Conservation (phyloP, 2,329 filamentous ascomycete species). For the Grosmannia huntii region DNA sequence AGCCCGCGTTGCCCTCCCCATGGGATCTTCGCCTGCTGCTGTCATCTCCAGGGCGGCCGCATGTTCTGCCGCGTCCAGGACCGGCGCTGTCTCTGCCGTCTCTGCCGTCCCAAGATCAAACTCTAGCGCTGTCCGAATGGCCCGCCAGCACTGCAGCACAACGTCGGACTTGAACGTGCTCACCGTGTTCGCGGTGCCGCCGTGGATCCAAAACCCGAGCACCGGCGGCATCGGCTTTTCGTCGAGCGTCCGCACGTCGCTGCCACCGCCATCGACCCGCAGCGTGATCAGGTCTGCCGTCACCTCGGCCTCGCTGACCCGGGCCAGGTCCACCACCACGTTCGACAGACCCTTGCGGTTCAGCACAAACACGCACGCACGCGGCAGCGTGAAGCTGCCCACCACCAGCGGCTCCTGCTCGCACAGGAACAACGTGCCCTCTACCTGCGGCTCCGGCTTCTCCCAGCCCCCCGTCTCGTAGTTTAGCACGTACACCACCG, state of each 20-base stretch:
- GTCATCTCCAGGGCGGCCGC: background rate
- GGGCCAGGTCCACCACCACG: constrained; percentile 51
- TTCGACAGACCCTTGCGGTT: constrained; percentile 63
- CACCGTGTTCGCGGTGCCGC: constrained; percentile 3
- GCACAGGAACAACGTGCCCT: constrained; percentile 85
- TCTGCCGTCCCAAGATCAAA: constrained; percentile 1
- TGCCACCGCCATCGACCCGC: constrained; percentile 2
- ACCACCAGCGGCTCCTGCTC: constrained; percentile 36
- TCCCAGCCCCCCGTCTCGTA: constrained; percentile 59
- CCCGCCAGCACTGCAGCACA: constrained; percentile 29
- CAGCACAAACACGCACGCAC: constrained; percentile 55
- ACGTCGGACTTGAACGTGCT: constrained; percentile 12
- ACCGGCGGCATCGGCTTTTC: constrained; percentile 20
- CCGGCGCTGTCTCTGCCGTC: constrained; percentile 1
- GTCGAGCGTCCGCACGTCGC: background rate
- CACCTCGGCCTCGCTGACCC: constrained; percentile 51
- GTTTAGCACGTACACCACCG: constrained; percentile 73
- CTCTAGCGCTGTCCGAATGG: constrained; percentile 14
- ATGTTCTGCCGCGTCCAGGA: constrained; percentile 5
- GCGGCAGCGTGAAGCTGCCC: constrained; percentile 23
- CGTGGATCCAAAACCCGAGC: constrained; percentile 43
- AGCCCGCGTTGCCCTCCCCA: constrained; percentile 29
- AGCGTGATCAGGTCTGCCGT: constrained; percentile 30
- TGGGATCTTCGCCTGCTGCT: constrained; percentile 1
- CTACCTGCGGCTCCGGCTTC: constrained; percentile 55